phyloP scores from a whole-genome alignment of 2,329 filamentous ascomycete species.

The Neopestalotiopsis sp. region DNA sequence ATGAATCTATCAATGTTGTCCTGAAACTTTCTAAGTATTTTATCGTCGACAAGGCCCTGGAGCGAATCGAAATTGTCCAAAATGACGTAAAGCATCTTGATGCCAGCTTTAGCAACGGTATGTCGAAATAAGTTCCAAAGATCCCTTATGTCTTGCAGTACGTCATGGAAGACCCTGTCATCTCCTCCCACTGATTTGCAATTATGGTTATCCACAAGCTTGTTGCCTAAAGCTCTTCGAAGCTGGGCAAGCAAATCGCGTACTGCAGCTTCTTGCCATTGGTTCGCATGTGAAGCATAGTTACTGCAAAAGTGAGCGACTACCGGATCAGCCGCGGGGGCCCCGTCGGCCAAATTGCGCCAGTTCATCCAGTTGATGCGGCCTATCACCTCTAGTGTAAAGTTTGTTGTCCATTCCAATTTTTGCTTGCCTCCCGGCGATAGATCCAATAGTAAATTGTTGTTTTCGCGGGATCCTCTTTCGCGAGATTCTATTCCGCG shows the following conservation, averaged over 20 bases:
- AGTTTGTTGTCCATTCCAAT: constrained; percentile 9
- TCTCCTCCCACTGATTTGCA: neutral
- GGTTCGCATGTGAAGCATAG: neutral
- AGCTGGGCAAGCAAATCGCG: constrained; percentile 1
- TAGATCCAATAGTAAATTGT: neutral
- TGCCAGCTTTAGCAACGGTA: neutral
- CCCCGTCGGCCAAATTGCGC: neutral
- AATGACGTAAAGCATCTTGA: constrained; percentile 5
- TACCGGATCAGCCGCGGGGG: neutral
- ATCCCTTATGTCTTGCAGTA: neutral
- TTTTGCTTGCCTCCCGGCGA: neutral
- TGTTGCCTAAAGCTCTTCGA: neutral
- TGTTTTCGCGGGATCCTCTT: neutral
- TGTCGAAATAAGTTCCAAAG: neutral
- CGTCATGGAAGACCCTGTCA: neutral
- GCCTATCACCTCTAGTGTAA: constrained; percentile 8
- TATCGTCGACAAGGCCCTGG: neutral
- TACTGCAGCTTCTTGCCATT: neutral
- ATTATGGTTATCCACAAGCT: neutral
- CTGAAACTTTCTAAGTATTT: neutral
- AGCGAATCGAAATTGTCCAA: constrained; percentile 4
- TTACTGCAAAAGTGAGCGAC: neutral
- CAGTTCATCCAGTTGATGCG: neutral
- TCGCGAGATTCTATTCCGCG: neutral
- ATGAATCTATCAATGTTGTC: neutral